Percentiles rank a stretch among this genome's conserved stretches.
These are phyloP conservation scores for Beauveria medogensis DNA, from an alignment of 2,329 filamentous ascomycete species.

Conservation along the genomic window DNA sequence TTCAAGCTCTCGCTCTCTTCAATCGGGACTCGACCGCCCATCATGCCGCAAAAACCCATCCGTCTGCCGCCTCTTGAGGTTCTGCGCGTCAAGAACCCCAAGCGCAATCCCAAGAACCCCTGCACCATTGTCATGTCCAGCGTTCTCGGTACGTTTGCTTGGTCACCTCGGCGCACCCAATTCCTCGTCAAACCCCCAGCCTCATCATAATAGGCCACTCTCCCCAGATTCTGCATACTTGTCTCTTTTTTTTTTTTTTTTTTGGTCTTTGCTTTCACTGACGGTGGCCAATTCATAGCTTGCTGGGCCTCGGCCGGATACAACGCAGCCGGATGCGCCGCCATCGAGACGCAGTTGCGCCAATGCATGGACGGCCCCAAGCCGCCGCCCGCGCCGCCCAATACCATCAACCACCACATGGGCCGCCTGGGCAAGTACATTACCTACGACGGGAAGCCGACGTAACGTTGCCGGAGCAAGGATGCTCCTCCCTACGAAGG, in stretches of 20 bases:
- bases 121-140: slow-evolving; percentile 50
- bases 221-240: too few relatives aligned
- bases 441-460: slow-evolving; percentile 39
- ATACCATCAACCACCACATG: slow-evolving; percentile 90
- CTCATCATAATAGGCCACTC: too few relatives aligned
- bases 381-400: slow-evolving; percentile 42
- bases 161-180: background rate
- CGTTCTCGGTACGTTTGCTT: slow-evolving; percentile 41
- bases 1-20: too few relatives aligned
- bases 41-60: slow-evolving; percentile 45
- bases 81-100: slow-evolving; percentile 47
- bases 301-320: slow-evolving; percentile 79
- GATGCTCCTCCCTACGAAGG: too few relatives aligned
- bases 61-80: slow-evolving; percentile 49
- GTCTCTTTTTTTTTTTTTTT: background rate
- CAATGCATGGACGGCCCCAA: slow-evolving; percentile 72
- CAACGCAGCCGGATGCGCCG: slow-evolving; percentile 50
- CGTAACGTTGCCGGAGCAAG: slow-evolving; percentile 15
- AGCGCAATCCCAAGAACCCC: slow-evolving; percentile 40
- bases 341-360: slow-evolving; percentile 52
- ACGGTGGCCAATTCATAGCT: slow-evolving; percentile 37
- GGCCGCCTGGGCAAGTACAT: slow-evolving; percentile 65
- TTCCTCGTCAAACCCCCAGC: too few relatives aligned
- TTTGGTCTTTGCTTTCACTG: background rate
- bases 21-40: slow-evolving; percentile 11